Conservation (phyloP, 768 basidiomycete genomes). For the Tephrocybe rancida region DNA sequence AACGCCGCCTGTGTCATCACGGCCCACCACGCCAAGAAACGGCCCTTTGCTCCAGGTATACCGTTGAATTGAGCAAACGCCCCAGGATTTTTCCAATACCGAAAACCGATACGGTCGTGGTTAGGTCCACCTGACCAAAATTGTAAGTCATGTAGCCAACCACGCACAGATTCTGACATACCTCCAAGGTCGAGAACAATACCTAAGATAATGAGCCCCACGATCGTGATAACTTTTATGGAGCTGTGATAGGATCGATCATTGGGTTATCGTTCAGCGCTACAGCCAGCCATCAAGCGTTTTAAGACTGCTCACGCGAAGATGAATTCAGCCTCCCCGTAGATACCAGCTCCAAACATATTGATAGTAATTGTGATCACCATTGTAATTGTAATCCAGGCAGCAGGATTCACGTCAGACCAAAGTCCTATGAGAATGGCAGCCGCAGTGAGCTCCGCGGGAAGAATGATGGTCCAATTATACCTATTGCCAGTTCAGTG, state of each 20-base stretch:
- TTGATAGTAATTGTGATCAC: constrained; percentile 79
- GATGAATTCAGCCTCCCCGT: constrained; percentile 85
- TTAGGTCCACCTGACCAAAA: constrained; percentile 69
- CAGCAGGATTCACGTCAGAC: constrained; percentile 64
- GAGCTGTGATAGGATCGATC: constrained; percentile 52
- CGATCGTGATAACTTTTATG: constrained; percentile 89
- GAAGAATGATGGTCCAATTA: constrained; percentile 67
- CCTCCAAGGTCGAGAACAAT: constrained; percentile 82
- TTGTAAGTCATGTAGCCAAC: neutral
- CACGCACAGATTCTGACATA: constrained; percentile 15
- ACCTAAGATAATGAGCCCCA: constrained; percentile 67
- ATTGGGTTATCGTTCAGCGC: neutral
- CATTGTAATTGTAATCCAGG: constrained; percentile 80
- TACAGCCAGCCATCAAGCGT: constrained; percentile 22
- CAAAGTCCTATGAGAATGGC: constrained; percentile 82
- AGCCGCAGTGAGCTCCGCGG: constrained; percentile 75
- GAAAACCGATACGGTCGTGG: constrained; percentile 72
- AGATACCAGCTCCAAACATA: constrained; percentile 73
- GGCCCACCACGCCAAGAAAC: constrained; percentile 65
- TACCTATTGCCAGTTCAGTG: constrained; percentile 35
- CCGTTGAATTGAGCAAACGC: constrained; percentile 75
- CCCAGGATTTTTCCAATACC: constrained; percentile 89
- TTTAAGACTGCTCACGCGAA: constrained; percentile 75
- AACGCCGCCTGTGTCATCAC: constrained; percentile 86
- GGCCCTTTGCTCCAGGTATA: constrained; percentile 71